Percentiles rank a stretch among this genome's conserved stretches.
These are phyloP conservation scores for Persicaria maculosa DNA, from an alignment of 148 eudicot species.

Conservation along the genomic window DNA sequence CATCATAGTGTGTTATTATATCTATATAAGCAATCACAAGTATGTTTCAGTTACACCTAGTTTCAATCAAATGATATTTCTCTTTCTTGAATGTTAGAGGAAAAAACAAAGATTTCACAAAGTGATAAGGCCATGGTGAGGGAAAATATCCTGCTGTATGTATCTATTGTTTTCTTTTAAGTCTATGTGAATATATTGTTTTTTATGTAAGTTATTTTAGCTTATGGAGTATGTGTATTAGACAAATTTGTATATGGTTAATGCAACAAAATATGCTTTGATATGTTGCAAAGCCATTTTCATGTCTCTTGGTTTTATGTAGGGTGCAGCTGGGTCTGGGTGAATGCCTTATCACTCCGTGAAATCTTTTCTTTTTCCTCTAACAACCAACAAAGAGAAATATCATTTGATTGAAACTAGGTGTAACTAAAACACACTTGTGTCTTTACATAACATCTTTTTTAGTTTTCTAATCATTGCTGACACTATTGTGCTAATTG, in stretches of 20 bases:
- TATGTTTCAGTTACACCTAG: no score
- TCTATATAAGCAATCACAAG: neutral
- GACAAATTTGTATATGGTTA: neutral
- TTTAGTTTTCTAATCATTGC: no score
- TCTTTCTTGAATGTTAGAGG: constrained; percentile 32
- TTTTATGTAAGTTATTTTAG: neutral
- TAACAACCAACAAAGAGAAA: no score
- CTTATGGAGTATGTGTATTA: neutral
- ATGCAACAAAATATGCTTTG: neutral
- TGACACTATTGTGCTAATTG: no score
- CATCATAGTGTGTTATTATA: neutral
- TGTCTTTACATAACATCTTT: no score
- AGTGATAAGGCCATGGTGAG: constrained; percentile 77
- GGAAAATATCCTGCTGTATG: constrained; percentile 74
- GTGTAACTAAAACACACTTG: no score
- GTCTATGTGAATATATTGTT: neutral
- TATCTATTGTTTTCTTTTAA: constrained; percentile 14
- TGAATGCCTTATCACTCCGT: no score
- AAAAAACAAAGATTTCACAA: constrained; percentile 68
- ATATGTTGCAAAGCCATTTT: constrained; percentile 6
- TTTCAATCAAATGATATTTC: no score
- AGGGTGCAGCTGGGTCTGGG: no score
- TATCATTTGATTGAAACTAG: no score
- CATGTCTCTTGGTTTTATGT: neutral
- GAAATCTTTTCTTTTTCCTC: no score